These are phyloP conservation scores for Melastoma candidum DNA, from an alignment of 441 rosid genomes.

Conservation along the genomic window DNA sequence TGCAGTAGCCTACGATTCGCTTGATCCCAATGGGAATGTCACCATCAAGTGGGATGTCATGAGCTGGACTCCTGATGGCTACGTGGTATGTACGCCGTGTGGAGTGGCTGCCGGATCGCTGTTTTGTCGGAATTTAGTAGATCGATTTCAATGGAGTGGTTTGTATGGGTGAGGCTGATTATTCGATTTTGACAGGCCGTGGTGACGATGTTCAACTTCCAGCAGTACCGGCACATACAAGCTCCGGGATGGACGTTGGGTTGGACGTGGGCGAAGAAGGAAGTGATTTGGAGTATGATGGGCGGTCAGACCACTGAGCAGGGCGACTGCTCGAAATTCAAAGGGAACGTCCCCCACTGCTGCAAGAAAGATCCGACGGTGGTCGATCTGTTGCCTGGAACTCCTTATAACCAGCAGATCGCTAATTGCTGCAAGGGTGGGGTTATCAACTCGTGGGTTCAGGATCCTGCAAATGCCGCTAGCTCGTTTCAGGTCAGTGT, in stretches of 20 bases:
- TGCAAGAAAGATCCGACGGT: slow-evolving; percentile 60
- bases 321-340: slow-evolving; percentile 84
- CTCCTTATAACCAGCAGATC: slow-evolving; percentile 58
- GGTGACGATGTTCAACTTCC: slow-evolving; percentile 70
- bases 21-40: slow-evolving; percentile 16
- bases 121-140: too few species aligned
- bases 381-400: slow-evolving; percentile 75
- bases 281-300: slow-evolving; percentile 67
- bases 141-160: too few species aligned
- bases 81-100: slow-evolving; percentile 6
- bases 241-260: slow-evolving; percentile 77
- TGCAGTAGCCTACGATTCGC: slow-evolving; percentile 14
- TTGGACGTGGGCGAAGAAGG: slow-evolving; percentile 73
- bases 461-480: slow-evolving; percentile 55
- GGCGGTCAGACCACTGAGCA: slow-evolving; percentile 79
- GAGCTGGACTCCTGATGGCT: slow-evolving; percentile 18
- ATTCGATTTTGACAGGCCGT: slow-evolving; percentile 33
- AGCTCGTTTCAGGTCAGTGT: slow-evolving; percentile 68
- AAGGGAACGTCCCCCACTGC: slow-evolving; percentile 66
- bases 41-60: slow-evolving; percentile 17
- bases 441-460: slow-evolving; percentile 56
- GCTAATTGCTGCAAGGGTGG: slow-evolving; percentile 87
- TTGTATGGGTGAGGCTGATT: too few species aligned
- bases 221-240: slow-evolving; percentile 74
- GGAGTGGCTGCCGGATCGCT: not conserved